phyloP scores from a whole-genome alignment of 306 rosid genomes.

The Prunus mira region DNA sequence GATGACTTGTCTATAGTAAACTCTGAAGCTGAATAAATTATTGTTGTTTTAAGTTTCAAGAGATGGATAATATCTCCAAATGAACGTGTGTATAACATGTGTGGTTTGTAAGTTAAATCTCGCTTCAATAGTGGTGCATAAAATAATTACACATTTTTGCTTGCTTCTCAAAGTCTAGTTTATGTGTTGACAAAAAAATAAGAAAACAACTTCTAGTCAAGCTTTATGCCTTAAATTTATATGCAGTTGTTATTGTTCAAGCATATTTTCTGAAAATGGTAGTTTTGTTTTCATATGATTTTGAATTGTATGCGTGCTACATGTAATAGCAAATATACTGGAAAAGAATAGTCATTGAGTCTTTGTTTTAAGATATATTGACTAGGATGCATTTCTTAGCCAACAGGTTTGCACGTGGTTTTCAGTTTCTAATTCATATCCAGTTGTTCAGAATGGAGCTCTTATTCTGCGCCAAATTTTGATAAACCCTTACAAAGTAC shows the following conservation, averaged over 20 bases:
- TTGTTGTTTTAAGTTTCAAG: not conserved
- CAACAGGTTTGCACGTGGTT: not conserved
- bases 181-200: not conserved
- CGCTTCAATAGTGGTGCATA: not conserved
- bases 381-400: not conserved
- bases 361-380: not conserved
- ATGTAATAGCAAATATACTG: not conserved
- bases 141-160: not conserved
- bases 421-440: not conserved
- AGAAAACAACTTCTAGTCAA: not conserved
- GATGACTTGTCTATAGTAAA: not conserved
- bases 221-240: not conserved
- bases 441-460: not conserved
- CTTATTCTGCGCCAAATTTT: not conserved
- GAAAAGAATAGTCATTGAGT: not conserved
- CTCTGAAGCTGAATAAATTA: not conserved
- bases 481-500: slow-evolving; percentile 2
- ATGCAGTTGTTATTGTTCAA: not conserved
- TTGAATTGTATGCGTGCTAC: not conserved
- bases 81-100: not conserved
- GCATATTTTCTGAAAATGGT: not conserved
- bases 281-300: not conserved
- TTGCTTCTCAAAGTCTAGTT: not conserved
- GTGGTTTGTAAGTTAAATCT: not conserved
- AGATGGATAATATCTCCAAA: not conserved